These are phyloP conservation scores for Mortierella sp. DNA, from an alignment of 371 early-diverging fungal species.

Conservation along the genomic window DNA sequence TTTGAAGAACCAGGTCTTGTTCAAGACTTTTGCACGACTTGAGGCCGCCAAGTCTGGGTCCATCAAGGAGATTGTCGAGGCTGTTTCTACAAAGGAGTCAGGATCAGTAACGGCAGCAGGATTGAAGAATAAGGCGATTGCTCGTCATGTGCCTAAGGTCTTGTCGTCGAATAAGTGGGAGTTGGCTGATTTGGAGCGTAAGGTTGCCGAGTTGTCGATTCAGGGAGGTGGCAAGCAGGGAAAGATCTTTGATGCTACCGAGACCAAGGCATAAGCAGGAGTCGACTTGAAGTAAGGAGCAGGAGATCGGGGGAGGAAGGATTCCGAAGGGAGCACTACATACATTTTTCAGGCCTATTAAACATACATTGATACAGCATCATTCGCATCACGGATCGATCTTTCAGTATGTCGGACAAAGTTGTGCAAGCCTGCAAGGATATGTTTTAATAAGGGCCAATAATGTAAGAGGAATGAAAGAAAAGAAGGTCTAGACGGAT, in stretches of 20 bases:
- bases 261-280: conserved; percentile 36
- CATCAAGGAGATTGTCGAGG: conserved; percentile 44
- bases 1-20: conserved; percentile 65
- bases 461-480: not conserved
- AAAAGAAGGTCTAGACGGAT: not conserved
- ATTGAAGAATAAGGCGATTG: conserved; percentile 36
- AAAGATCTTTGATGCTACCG: conserved; percentile 47
- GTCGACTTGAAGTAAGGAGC: not conserved
- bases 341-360: not conserved
- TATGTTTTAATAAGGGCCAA: too few relatives aligned
- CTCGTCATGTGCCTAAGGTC: conserved; percentile 51
- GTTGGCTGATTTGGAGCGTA: conserved; percentile 45
- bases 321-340: not conserved
- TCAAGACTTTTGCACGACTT: conserved; percentile 63
- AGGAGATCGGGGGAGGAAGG: not conserved
- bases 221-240: conserved; percentile 10
- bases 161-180: conserved; percentile 54
- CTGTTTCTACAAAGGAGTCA: not conserved
- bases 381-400: not conserved
- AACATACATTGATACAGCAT: conserved; percentile 5
- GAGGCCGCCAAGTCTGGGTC: conserved; percentile 40
- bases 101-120: not conserved
- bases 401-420: not conserved
- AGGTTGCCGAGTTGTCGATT: conserved; percentile 40
- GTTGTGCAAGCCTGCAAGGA: too few relatives aligned